Conservation (phyloP, 176 grass and related monocot genomes). For the Rhynchospora breviuscula region DNA sequence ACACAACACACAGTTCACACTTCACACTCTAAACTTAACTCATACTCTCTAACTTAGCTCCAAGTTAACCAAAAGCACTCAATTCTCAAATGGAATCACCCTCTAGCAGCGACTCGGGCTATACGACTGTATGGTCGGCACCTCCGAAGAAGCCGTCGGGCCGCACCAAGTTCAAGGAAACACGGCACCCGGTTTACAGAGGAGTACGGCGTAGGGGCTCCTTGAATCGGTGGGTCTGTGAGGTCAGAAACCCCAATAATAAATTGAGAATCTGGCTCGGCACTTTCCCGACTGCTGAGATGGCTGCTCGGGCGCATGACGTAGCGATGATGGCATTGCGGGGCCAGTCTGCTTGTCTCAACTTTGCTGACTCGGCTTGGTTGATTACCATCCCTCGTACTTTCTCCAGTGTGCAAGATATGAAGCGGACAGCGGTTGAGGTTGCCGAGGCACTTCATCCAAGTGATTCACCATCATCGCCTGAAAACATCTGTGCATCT, state of each 20-base stretch:
- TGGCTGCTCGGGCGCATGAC: slow-evolving; percentile 60
- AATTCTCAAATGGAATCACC: not conserved
- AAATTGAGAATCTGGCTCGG: slow-evolving; percentile 73
- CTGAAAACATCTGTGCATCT: not conserved
- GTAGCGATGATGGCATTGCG: slow-evolving; percentile 47
- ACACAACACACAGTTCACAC: not conserved
- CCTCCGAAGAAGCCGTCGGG: slow-evolving; percentile 48
- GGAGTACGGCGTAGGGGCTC: slow-evolving; percentile 50
- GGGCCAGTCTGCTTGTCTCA: slow-evolving; percentile 35
- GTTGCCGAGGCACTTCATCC: slow-evolving; percentile 35
- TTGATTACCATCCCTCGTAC: slow-evolving; percentile 25
- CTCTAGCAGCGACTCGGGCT: not conserved
- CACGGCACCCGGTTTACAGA: slow-evolving; percentile 67
- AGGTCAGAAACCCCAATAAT: slow-evolving; percentile 46
- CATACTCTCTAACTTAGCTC: not conserved
- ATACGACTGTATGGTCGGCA: not conserved
- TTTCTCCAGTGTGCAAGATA: slow-evolving; percentile 33
- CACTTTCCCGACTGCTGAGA: slow-evolving; percentile 60
- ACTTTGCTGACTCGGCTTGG: slow-evolving; percentile 59
- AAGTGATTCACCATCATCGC: not conserved
- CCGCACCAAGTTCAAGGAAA: slow-evolving; percentile 81
- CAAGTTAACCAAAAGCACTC: not conserved
- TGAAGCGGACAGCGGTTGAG: slow-evolving; percentile 44
- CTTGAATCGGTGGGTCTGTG: slow-evolving; percentile 61
- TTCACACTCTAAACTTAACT: not conserved